Evolutionary conservation across 1,284 basidiomycete species (phyloP), one percentile per base, ranked within the genome.

Genomic region (Neolentinus lepideus): DNA sequence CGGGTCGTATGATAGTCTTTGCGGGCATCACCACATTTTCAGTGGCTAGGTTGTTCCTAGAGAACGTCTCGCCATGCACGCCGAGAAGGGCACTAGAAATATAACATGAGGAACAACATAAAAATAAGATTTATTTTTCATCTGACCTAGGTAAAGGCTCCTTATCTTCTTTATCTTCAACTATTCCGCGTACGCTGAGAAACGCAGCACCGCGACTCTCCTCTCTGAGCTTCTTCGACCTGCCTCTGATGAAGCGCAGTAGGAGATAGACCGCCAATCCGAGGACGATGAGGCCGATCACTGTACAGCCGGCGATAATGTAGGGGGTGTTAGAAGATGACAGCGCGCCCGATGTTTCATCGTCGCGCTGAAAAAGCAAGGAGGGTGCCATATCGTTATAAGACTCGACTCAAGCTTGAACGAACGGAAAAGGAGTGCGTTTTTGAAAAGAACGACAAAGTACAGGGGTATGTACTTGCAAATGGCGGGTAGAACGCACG

Each of bases 21-120:
- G 75, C 71, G 2, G 86, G 86, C 56, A 85, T 70, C 31, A 80
- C 61, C 53, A 85, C 71, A 29, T 73, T 73, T 3, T 43, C n/a
- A 12, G 68, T 58, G 43, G 74, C 73, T 47, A 83, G 57, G 50
- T 74, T 69, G 3, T 66, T 62, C 52, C 79, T 72, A 31, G 77
- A 80, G 64, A 83, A 83, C 2, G 51, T 51, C 45, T 46, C 57
- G 50, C 58, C 58, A 53, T 58, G 57, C 48, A 53, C 59, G 35
- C 51, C 59, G 26, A 54, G 57, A 21, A 56, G 29, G 27, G 43
- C 57, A 38, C 55, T 52, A 54, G 16, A 52, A 55, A 54, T 51
- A 51, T 52, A 31, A 38, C 36, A 12, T 22, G 6, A 46, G 16
- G 25, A 35, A 38, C 57, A 38, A 52, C 47, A 54, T 27, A 52